Percentiles rank a stretch among this genome's conserved stretches.
Evolutionary conservation across 306 rosid genomes (phyloP).

Genomic region (Glycyrrhiza uralensis): DNA sequence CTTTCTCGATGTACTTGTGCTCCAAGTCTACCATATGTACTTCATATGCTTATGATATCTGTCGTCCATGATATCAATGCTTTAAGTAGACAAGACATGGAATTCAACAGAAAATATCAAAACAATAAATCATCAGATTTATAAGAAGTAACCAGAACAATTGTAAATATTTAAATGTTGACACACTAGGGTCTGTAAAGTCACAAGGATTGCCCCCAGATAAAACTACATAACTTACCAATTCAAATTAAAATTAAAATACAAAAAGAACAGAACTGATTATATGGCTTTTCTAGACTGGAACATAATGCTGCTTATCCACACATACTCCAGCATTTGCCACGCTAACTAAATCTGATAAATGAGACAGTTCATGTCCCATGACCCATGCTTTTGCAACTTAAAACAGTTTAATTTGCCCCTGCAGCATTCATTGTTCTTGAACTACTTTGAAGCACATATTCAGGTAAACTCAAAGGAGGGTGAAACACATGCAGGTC

Average conservation of each 20-base stretch:
- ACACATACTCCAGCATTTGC: background rate
- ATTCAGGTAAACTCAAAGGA: background rate
- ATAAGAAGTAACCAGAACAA: background rate
- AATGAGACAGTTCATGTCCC: background rate
- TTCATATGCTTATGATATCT: background rate
- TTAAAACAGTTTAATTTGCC: background rate
- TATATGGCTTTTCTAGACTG: background rate
- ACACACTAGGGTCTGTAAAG: background rate
- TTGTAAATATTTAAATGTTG: background rate
- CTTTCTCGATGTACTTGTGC: background rate
- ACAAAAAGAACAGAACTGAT: background rate
- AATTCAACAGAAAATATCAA: background rate
- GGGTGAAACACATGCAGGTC: background rate
- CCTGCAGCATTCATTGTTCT: background rate
- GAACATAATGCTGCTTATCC: background rate
- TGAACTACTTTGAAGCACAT: background rate
- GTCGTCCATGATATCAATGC: background rate
- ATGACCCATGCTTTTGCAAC: background rate
- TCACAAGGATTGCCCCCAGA: background rate
- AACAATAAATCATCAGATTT: background rate
- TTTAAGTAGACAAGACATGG: background rate
- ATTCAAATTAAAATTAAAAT: background rate
- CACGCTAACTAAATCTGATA: background rate
- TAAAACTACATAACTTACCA: background rate
- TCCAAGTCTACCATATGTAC: constrained; percentile 5